A percentile compares a stretch with the other conserved stretches of the same genome.
Evolutionary conservation across 2,329 filamentous ascomycete genomes (phyloP).

Genomic region (Paraphaeosphaeria minitans): DNA sequence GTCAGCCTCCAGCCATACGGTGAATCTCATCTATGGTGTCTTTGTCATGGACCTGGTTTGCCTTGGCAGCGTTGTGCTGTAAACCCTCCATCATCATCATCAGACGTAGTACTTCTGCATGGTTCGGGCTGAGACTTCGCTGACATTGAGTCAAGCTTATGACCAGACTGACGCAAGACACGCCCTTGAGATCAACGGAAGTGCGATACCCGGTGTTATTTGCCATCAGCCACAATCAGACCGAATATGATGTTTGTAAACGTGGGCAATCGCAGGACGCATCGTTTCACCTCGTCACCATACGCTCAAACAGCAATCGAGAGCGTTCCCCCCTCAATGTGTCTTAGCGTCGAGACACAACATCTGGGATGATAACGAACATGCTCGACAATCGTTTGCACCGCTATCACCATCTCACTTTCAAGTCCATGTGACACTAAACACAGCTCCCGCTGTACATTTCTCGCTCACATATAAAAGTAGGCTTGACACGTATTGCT

Average conservation of each 20-base stretch:
- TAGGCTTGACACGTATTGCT: too few relatives aligned
- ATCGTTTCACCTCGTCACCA: too few relatives aligned
- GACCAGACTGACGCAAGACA: background rate
- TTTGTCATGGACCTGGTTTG: background rate
- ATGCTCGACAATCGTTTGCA: background rate
- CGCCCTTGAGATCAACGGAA: background rate
- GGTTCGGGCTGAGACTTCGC: background rate
- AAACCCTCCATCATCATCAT: too few relatives aligned
- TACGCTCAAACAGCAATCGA: too few relatives aligned
- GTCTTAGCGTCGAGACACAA: slow-evolving; percentile 4
- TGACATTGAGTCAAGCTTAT: background rate
- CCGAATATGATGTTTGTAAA: too few relatives aligned
- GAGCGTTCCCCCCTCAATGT: too few relatives aligned
- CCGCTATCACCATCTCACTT: background rate
- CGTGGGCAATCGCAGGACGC: too few relatives aligned
- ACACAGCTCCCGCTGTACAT: background rate
- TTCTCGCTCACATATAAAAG: too few relatives aligned
- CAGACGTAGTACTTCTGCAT: background rate
- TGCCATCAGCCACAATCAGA: background rate
- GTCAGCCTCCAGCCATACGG: background rate
- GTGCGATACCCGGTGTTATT: background rate
- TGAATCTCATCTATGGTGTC: background rate
- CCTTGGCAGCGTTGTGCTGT: background rate
- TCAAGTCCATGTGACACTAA: background rate
- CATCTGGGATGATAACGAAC: background rate